These are phyloP conservation scores for Fraxinus dipetala DNA, from an alignment of 305 asterid genomes.

Conservation along the genomic window DNA sequence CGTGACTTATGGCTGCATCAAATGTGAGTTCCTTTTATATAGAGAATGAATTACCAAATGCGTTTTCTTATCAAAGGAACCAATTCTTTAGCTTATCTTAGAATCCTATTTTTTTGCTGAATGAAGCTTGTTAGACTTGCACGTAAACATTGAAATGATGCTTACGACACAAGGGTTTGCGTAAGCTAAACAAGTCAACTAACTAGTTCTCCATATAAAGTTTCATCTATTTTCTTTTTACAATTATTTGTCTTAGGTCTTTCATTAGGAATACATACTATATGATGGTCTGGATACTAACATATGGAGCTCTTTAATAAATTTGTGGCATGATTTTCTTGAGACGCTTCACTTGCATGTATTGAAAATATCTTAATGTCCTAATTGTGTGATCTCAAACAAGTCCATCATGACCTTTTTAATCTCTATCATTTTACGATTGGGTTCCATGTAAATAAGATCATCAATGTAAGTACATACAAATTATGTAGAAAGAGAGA, in stretches of 20 bases:
- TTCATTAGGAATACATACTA: no score
- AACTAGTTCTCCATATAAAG: no score
- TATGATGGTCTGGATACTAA: no score
- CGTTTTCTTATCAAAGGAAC: neutral
- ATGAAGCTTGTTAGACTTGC: no score
- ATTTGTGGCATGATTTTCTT: neutral
- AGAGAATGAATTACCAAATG: neutral
- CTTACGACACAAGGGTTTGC: no score
- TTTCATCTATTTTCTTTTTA: no score
- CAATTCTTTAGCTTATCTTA: neutral
- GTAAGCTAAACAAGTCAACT: no score
- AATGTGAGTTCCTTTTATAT: no score
- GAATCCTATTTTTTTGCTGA: no score
- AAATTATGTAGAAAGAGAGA: no score
- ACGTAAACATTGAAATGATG: no score
- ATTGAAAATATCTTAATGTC: neutral
- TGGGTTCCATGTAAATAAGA: neutral
- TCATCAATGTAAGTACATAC: neutral
- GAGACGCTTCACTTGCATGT: neutral
- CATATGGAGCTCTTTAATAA: neutral
- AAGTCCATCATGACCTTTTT: neutral
- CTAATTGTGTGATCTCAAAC: neutral
- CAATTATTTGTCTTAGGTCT: no score
- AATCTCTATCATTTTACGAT: neutral
- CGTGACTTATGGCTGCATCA: neutral